Evolutionary conservation across 2,329 filamentous ascomycete genomes (phyloP).

Genomic region (Ascochyta viciae-villosae): DNA sequence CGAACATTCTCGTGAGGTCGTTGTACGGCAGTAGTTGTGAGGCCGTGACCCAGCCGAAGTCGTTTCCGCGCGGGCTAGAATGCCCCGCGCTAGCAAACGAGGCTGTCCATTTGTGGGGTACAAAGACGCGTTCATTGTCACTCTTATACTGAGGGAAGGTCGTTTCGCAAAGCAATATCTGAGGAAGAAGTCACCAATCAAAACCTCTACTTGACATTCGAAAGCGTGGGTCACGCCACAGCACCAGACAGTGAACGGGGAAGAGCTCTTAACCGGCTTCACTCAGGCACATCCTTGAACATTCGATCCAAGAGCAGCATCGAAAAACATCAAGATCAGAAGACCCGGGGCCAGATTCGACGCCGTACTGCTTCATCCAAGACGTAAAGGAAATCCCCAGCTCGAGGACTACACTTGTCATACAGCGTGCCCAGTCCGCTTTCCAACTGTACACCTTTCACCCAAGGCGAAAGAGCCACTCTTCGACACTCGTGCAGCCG

Average conservation of each 20-base stretch:
- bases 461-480: neutral
- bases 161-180: slow-evolving; percentile 10
- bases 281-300: neutral
- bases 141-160: slow-evolving; percentile 8
- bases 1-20: neutral
- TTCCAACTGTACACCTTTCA: neutral
- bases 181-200: slow-evolving; percentile 4
- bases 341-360: neutral
- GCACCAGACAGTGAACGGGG: neutral
- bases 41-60: slow-evolving; percentile 8
- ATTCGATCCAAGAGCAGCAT: neutral
- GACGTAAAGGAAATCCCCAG: neutral
- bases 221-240: neutral
- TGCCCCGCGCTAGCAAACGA: slow-evolving; percentile 29
- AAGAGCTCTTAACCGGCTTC: slow-evolving; percentile 3
- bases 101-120: slow-evolving; percentile 26
- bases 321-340: neutral
- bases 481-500: neutral
- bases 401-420: neutral
- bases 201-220: neutral
- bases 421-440: no score
- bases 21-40: slow-evolving; percentile 13
- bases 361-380: neutral
- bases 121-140: slow-evolving; percentile 6
- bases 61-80: neutral